A percentile compares a stretch with the other conserved stretches of the same genome.
Evolutionary conservation across 2,329 filamentous ascomycete species (phyloP).

Genomic region (Thelonectria blattea): DNA sequence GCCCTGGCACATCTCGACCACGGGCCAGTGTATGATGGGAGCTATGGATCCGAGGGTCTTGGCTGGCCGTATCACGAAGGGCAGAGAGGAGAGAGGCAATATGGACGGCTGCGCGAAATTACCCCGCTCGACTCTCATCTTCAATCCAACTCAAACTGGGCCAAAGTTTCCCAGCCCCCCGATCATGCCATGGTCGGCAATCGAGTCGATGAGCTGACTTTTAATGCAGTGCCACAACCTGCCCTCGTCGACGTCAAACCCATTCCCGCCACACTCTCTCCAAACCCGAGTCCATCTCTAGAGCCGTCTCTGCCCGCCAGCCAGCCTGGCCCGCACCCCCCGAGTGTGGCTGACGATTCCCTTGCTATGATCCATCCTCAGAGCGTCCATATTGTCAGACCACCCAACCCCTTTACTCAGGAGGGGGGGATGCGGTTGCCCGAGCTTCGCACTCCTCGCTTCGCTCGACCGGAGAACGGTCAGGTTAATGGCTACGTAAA

Average conservation of each 20-base stretch:
- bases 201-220: slow-evolving; percentile 39
- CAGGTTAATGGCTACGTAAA: slow-evolving; percentile 48
- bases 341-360: slow-evolving; percentile 13
- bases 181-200: slow-evolving; percentile 37
- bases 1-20: slow-evolving; percentile 19
- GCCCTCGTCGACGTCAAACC: slow-evolving; percentile 25
- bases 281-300: slow-evolving; percentile 22
- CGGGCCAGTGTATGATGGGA: slow-evolving; percentile 26
- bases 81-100: slow-evolving; percentile 34
- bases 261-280: slow-evolving; percentile 23
- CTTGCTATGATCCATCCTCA: slow-evolving; percentile 17
- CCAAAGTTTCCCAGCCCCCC: slow-evolving; percentile 24
- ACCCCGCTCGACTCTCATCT: slow-evolving; percentile 30
- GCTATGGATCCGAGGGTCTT: slow-evolving; percentile 28
- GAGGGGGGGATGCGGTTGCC: slow-evolving; percentile 41
- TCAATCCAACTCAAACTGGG: slow-evolving; percentile 27
- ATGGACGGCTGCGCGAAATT: slow-evolving; percentile 24
- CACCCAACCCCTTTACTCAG: slow-evolving; percentile 41
- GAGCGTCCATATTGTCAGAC: slow-evolving; percentile 17
- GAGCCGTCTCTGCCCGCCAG: slow-evolving; percentile 16
- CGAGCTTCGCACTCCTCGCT: slow-evolving; percentile 31
- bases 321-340: slow-evolving; percentile 28
- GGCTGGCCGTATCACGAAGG: slow-evolving; percentile 26
- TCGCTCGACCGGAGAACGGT: slow-evolving; percentile 41
- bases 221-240: slow-evolving; percentile 35